Base-by-base conservation (phyloP, 805 yeast genomes). In the Dipodascus geniculatus region DNA sequence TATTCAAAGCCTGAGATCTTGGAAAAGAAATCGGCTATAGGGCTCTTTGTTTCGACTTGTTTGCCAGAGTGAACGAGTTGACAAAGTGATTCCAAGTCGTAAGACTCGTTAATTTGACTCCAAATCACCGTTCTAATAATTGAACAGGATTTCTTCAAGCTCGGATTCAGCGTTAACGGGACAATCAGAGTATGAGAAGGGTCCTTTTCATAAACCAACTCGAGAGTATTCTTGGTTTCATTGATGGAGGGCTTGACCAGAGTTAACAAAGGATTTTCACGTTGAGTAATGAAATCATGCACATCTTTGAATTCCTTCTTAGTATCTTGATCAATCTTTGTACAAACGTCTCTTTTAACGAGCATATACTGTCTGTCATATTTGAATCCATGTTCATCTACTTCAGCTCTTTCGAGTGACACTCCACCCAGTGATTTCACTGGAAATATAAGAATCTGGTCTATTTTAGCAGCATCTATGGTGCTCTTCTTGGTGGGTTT, bases 341-440 rank as follows among this genome's bases (percentile, higher is more conserved):
- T 48, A 8, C 49, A 51, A 23, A 33, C 31, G 24, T 50, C 54
- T 9, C 60, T 57, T 49, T 53, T 49, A 2, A 59, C 65, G 9
- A 65, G 59, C 69, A 63, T 63, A 56, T 57, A 64, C 53, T 63
- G 54, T 1, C 71, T 61, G 59, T 68, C 71, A 52, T 65, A 53
- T 42, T 52, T 59, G 53, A 68, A 60, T 11, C 72, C 72, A 52
- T 63, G 58, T 42, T 56, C 58, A 50, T 61, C 65, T 17, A 68
- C 52, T 20, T 56, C 56, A 31, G 61, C 57, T 48, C 59, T 56
- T 3, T 55, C 47, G n/a, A 68, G 60, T 1, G 54, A 48, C 19
- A 68, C 55, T 33, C 67, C 68, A 6, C 62, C 59, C 35, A 67
- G 57, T 2, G 70, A 66, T 53, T 68, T 68, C 58, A 68, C 61